Evolutionary conservation across 202 grass and related monocot genomes (phyloP), one percentile per base, ranked within the genome.

Genomic region (Cymbopogon flexuosus): DNA sequence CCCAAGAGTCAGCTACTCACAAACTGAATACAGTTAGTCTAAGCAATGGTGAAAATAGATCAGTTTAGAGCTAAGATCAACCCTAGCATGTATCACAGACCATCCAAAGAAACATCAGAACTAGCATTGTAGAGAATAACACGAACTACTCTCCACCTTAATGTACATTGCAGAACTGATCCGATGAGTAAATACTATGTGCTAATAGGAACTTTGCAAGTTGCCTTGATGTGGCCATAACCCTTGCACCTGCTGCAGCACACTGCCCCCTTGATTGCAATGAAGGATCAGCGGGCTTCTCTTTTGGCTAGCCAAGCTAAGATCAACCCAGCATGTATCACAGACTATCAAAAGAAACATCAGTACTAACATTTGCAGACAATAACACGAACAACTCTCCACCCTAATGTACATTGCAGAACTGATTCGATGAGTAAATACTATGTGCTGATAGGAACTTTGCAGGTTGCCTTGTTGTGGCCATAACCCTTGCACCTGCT

Each of bases 381-480:
- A 58, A 78, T 62, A 79, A 23, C 27, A 10, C 30, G 21, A 72
- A 33, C 15, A 78, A 61, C 40, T 72, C 22, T 72, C 79, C 60
- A 67, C 46, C 70, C 31, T 73, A 87, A 80, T 81, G 81, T 78
- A 90, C 85, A 87, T 90, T 91, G 78, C 37, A 40, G 8, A 40
- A 40, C 37, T 40, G 37, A 40, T 40, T 40, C 8, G 37, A 40
- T 40, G 37, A 40, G 36, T 37, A 37, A 9, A 40, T 40, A 40
- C 37, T 40, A 40, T 40, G 37, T 8, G 37, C 37, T 40, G 37
- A 40, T 40, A 40, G 37, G 37, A 40, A 40, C 37, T 40, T 40
- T 40, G 37, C 96, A 99, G 73, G 92, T 99, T 54, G 88, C 88
- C 76, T 99, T 99, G 68, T 99, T 99, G 72, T 99, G 92, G 11